Conservation (phyloP, 2,329 filamentous ascomycete species). For the Stagonosporopsis chrysanthemi region DNA sequence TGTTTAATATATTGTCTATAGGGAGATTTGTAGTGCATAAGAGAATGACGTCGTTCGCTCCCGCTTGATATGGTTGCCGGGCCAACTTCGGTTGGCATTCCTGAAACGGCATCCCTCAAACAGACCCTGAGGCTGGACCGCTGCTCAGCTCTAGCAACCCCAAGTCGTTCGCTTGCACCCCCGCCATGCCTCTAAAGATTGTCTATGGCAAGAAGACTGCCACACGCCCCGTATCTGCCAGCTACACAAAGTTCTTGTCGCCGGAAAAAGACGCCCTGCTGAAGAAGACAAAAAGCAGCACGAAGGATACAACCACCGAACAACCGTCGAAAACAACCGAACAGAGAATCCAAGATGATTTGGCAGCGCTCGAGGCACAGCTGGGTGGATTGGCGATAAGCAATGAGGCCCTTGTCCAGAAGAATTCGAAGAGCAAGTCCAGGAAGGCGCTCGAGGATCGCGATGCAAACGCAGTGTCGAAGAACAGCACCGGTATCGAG, state of each 20-base stretch:
- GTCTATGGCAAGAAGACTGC: constrained; percentile 32
- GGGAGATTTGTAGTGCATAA: too few species aligned
- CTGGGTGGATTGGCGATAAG: constrained; percentile 8
- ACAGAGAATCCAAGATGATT: constrained; percentile 12
- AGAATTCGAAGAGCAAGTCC: constrained; percentile 1
- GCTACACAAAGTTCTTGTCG: constrained; percentile 38
- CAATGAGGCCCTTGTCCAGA: background rate
- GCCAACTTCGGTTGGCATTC: constrained; percentile 19
- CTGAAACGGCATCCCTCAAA: constrained; percentile 18
- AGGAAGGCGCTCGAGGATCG: constrained; percentile 21
- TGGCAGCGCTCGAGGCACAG: constrained; percentile 11
- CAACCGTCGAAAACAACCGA: constrained; percentile 4
- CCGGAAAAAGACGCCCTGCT: constrained; percentile 33
- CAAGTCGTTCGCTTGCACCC: constrained; percentile 11
- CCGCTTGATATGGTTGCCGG: constrained; percentile 10
- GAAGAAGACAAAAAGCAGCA: constrained; percentile 6
- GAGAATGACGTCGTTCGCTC: constrained; percentile 14
- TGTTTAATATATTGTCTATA: too few species aligned
- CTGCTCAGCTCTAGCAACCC: constrained; percentile 3
- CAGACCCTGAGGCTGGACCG: constrained; percentile 16
- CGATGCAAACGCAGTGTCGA: constrained; percentile 22
- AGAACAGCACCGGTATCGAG: background rate
- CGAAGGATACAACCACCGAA: background rate
- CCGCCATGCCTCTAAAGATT: constrained; percentile 33
- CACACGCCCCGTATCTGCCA: constrained; percentile 6